These are phyloP conservation scores for Radiomyces spectabilis DNA, from an alignment of 192 early-diverging fungal genomes.

Conservation along the genomic window DNA sequence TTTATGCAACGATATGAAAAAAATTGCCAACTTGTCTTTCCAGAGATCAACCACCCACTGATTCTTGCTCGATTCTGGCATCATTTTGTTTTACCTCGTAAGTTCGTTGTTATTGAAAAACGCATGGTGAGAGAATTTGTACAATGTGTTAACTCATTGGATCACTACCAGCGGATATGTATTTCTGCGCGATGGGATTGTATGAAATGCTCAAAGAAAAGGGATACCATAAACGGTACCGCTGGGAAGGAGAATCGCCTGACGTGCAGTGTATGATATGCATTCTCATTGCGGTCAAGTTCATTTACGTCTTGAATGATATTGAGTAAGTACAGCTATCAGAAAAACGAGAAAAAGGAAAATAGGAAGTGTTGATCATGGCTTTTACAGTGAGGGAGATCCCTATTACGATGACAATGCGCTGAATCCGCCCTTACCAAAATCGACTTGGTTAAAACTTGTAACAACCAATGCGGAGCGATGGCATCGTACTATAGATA, in stretches of 20 bases:
- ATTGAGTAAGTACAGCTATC: too few relatives aligned
- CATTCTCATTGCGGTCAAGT: slow-evolving; percentile 1
- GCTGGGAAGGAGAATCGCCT: not conserved
- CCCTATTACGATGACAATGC: not conserved
- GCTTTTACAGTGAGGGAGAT: not conserved
- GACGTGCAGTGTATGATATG: not conserved
- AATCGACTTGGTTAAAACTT: not conserved
- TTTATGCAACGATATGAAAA: not conserved
- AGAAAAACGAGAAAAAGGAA: too few relatives aligned
- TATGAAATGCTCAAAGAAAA: not conserved
- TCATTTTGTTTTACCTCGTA: slow-evolving; percentile 27
- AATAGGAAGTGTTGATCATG: not conserved
- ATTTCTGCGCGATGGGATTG: not conserved
- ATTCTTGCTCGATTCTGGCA: slow-evolving; percentile 10
- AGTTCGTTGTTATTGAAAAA: not conserved
- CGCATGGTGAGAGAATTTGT: not conserved
- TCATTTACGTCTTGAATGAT: not conserved
- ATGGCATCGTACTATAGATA: not conserved
- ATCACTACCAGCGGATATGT: slow-evolving; percentile 1
- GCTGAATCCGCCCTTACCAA: not conserved
- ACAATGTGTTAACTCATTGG: too few relatives aligned
- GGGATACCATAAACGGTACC: not conserved
- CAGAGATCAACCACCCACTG: slow-evolving; percentile 7
- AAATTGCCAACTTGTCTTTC: not conserved
- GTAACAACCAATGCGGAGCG: not conserved